phyloP scores from a whole-genome alignment of 1,284 basidiomycete genomes.

The Leccinum pachyderme region DNA sequence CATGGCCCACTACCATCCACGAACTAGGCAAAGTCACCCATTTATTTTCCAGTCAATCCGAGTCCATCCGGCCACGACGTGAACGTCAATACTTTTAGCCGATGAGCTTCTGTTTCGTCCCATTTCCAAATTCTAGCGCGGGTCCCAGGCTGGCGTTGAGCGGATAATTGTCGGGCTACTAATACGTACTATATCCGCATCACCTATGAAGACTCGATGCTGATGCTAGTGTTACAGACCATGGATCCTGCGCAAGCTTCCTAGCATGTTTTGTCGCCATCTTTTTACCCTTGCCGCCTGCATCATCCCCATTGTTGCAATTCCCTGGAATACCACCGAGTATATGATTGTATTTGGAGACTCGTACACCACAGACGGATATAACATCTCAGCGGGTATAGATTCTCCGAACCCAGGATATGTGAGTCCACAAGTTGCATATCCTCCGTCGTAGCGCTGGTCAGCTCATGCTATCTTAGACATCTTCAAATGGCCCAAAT shows the following conservation, averaged over 20 bases:
- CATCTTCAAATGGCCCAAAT: constrained; percentile 62
- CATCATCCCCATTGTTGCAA: constrained; percentile 15
- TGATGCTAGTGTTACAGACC: neutral
- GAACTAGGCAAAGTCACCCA: neutral
- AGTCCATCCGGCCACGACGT: neutral
- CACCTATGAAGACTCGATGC: neutral
- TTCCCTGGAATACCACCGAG: constrained; percentile 30
- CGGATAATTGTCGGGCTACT: neutral
- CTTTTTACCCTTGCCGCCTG: constrained; percentile 2
- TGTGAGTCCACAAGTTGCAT: constrained; percentile 36
- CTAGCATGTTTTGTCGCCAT: constrained; percentile 16
- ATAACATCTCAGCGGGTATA: constrained; percentile 57
- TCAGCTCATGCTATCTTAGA: constrained; percentile 33
- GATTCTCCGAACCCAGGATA: constrained; percentile 51
- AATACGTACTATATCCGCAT: neutral
- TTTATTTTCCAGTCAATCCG: neutral
- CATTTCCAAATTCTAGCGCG: neutral
- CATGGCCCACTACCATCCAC: neutral
- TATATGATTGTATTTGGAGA: constrained; percentile 59
- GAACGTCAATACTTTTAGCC: neutral
- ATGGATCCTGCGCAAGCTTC: neutral
- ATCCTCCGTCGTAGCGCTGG: neutral
- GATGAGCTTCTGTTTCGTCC: neutral
- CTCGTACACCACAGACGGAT: constrained; percentile 52
- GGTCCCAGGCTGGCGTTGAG: neutral